Percentiles rank a stretch among this genome's conserved stretches.
Evolutionary conservation across 139 green algal genomes (phyloP).

Genomic region (Yamagishiella unicocca): DNA sequence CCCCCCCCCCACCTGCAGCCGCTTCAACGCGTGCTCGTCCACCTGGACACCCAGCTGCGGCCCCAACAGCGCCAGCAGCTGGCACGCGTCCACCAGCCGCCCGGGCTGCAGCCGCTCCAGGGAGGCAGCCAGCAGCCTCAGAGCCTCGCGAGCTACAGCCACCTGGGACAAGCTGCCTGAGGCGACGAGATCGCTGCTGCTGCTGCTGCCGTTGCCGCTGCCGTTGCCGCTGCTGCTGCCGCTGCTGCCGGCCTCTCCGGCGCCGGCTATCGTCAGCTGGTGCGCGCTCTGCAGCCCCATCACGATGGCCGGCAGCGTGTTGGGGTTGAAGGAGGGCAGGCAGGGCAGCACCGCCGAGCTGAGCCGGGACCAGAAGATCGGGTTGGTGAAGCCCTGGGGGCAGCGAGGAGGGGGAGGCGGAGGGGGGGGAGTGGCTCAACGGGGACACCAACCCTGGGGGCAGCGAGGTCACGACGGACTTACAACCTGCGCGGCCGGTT

Average conservation of each 20-base stretch:
- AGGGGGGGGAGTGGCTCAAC: neutral
- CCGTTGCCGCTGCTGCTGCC: neutral
- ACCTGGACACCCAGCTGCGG: constrained; percentile 2
- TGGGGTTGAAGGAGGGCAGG: constrained; percentile 18
- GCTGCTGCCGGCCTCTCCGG: neutral
- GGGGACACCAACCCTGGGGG: no score
- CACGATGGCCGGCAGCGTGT: constrained; percentile 27
- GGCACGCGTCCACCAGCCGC: constrained; percentile 3
- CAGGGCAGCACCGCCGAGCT: constrained; percentile 10
- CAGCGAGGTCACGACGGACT: no score
- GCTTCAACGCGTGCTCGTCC: neutral
- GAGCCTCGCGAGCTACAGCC: neutral
- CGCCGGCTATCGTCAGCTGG: neutral
- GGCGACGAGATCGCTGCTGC: neutral
- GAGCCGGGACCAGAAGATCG: constrained; percentile 28
- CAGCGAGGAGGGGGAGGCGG: neutral
- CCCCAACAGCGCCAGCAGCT: neutral
- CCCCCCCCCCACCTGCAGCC: neutral
- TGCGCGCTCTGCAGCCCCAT: neutral
- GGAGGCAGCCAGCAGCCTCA: neutral
- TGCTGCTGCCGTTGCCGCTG: neutral
- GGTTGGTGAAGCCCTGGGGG: constrained; percentile 36
- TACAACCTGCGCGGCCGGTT: no score
- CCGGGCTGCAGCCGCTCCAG: constrained; percentile 6
- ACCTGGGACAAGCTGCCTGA: neutral